Conservation (phyloP, 2,329 filamentous ascomycete genomes). For the Dactylellina haptotyla region DNA sequence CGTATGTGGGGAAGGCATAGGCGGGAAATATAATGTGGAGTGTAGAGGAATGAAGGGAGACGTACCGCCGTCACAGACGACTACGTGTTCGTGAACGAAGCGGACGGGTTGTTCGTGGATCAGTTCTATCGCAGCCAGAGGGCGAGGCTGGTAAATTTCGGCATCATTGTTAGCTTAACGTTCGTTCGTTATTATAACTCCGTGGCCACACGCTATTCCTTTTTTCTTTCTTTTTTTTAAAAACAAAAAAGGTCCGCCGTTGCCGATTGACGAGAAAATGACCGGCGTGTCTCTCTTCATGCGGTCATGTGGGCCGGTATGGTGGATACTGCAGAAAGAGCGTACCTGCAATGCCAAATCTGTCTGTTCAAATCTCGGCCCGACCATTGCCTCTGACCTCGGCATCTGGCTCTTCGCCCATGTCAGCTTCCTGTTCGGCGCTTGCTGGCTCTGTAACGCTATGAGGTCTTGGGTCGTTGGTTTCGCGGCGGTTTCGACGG, state of each 20-base stretch:
- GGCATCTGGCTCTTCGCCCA: slow-evolving; percentile 91
- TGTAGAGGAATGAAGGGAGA: neutral
- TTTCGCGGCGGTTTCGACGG: slow-evolving; percentile 19
- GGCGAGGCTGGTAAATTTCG: slow-evolving; percentile 75
- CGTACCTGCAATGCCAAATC: slow-evolving; percentile 90
- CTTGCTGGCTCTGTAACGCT: slow-evolving; percentile 71
- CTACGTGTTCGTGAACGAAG: slow-evolving; percentile 84
- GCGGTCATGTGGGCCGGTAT: too few relatives aligned
- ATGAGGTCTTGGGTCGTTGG: slow-evolving; percentile 32
- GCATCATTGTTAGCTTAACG: too few relatives aligned
- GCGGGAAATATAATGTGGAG: neutral
- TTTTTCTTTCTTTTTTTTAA: too few relatives aligned
- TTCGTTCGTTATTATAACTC: too few relatives aligned
- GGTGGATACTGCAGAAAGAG: too few relatives aligned
- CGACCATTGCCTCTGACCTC: slow-evolving; percentile 84
- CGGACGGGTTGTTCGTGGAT: slow-evolving; percentile 94
- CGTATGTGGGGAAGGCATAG: too few relatives aligned
- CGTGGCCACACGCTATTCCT: neutral
- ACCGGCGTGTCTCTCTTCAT: neutral
- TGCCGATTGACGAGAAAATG: too few relatives aligned
- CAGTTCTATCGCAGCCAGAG: slow-evolving; percentile 89
- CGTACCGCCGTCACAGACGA: slow-evolving; percentile 83
- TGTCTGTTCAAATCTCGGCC: slow-evolving; percentile 96
- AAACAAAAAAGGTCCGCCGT: too few relatives aligned
- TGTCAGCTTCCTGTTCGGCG: slow-evolving; percentile 81